Percentiles rank a stretch among this genome's conserved stretches.
phyloP scores from a whole-genome alignment of 1,284 basidiomycete species.

The Leccinum cinnamomeum region DNA sequence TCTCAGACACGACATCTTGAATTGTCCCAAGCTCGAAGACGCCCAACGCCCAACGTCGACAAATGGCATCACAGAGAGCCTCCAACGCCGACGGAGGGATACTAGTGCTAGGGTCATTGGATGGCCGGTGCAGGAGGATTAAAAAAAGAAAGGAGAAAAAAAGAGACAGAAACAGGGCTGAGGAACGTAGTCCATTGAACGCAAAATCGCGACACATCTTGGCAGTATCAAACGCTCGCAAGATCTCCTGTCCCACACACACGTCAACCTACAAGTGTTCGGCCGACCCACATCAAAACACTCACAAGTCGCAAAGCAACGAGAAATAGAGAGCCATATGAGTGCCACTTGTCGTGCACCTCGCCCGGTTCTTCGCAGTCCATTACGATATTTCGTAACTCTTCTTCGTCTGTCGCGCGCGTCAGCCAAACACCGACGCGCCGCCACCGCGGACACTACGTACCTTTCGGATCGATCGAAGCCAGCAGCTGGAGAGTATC shows the following conservation, averaged over 20 bases:
- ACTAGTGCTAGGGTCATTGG: no score
- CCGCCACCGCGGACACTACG: not conserved
- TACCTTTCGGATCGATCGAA: constrained; percentile 23
- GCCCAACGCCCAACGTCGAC: constrained; percentile 66
- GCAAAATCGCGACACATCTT: constrained; percentile 24
- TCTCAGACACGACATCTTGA: constrained; percentile 89
- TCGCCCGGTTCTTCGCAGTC: constrained; percentile 22
- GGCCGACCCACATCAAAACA: not conserved
- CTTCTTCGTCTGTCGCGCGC: constrained; percentile 12
- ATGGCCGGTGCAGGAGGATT: no score
- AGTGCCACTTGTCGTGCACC: constrained; percentile 23
- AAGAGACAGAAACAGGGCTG: not conserved
- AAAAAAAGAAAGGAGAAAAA: not conserved
- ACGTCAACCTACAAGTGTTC: constrained; percentile 2
- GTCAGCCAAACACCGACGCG: constrained; percentile 8
- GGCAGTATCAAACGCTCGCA: constrained; percentile 16
- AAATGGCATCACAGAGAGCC: constrained; percentile 81
- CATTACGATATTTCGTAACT: constrained; percentile 16
- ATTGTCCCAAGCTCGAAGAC: constrained; percentile 97
- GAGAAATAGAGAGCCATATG: constrained; percentile 25
- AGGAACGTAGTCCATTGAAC: constrained; percentile 19
- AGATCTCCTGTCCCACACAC: not conserved
- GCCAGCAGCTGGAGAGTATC: constrained; percentile 31
- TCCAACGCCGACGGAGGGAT: constrained; percentile 59
- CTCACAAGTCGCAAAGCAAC: constrained; percentile 26